Percentiles rank a stretch among this genome's conserved stretches.
Evolutionary conservation across 164 flowering plant species (phyloP).

Genomic region (Akebia trifoliata): DNA sequence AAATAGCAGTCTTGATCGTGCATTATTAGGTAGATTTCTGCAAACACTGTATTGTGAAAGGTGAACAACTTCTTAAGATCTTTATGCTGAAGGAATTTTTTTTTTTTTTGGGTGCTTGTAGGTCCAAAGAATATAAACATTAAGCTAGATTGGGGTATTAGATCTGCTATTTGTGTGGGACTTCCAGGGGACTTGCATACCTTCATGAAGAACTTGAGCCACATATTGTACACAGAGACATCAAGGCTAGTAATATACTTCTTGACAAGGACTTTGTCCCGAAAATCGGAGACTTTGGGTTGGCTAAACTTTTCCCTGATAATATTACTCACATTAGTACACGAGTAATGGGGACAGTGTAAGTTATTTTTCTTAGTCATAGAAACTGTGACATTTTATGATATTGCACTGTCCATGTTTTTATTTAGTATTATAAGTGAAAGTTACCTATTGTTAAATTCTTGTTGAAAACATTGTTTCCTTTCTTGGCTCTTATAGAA

Average conservation of each 20-base stretch:
- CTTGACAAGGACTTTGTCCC: constrained; percentile 65
- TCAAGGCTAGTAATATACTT: constrained; percentile 89
- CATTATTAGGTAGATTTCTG: constrained; percentile 44
- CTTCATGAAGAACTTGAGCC: constrained; percentile 91
- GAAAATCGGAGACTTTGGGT: constrained; percentile 91
- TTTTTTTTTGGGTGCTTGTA: constrained; percentile 22
- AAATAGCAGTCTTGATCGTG: constrained; percentile 68
- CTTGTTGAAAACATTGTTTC: too few relatives aligned
- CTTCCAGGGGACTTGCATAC: constrained; percentile 62
- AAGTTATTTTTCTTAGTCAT: constrained; percentile 27
- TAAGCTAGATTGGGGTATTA: constrained; percentile 54
- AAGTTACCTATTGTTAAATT: too few relatives aligned
- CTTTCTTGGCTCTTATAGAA: too few relatives aligned
- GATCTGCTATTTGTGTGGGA: constrained; percentile 74
- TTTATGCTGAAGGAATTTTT: background rate
- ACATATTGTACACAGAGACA: constrained; percentile 84
- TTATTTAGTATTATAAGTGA: too few relatives aligned
- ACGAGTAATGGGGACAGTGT: constrained; percentile 90
- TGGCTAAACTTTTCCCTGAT: constrained; percentile 94
- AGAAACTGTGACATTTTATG: too few relatives aligned
- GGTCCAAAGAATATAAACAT: constrained; percentile 38
- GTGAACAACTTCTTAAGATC: constrained; percentile 1
- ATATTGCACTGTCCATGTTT: too few relatives aligned
- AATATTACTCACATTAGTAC: constrained; percentile 89
- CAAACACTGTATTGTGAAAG: background rate